Conservation (phyloP, 495 filamentous ascomycete genomes). For the Mycothermus thermophilus region DNA sequence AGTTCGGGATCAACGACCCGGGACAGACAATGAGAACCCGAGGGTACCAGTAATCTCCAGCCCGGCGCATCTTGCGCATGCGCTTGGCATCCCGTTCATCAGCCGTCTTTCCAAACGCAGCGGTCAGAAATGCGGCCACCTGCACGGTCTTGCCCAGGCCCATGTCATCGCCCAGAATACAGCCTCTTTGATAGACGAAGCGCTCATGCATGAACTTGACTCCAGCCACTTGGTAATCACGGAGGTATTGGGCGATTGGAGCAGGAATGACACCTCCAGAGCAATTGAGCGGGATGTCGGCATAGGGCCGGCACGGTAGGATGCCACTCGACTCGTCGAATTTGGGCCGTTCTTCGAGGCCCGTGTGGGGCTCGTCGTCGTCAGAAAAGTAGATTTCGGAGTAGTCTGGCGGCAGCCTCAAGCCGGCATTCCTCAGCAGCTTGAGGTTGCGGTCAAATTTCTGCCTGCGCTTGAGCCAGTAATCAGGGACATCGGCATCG, state of each 20-base stretch:
- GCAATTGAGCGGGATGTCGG: slow-evolving; percentile 58
- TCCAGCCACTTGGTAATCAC: slow-evolving; percentile 82
- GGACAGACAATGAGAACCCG: slow-evolving; percentile 78
- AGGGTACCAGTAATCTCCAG: slow-evolving; percentile 63
- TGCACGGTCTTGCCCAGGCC: slow-evolving; percentile 94
- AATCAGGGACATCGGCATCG: slow-evolving; percentile 29
- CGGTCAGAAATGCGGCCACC: slow-evolving; percentile 86
- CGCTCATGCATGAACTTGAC: slow-evolving; percentile 74
- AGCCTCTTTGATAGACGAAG: slow-evolving; percentile 87
- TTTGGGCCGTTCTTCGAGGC: slow-evolving; percentile 52
- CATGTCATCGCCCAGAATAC: slow-evolving; percentile 92
- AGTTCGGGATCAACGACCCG: slow-evolving; percentile 76
- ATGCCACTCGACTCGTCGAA: slow-evolving; percentile 43
- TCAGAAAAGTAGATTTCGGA: slow-evolving; percentile 79
- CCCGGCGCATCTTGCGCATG: slow-evolving; percentile 77
- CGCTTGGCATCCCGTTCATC: slow-evolving; percentile 78
- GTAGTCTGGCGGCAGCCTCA: slow-evolving; percentile 69
- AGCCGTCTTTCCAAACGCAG: slow-evolving; percentile 87
- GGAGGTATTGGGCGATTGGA: slow-evolving; percentile 80
- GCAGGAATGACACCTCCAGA: slow-evolving; percentile 81
- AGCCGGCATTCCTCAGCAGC: slow-evolving; percentile 47
- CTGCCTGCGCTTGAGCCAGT: slow-evolving; percentile 37
- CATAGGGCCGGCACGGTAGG: slow-evolving; percentile 50
- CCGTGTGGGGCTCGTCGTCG: slow-evolving; percentile 55
- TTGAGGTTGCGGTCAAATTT: slow-evolving; percentile 45